Evolutionary conservation across 208 protist species (phyloP).

Genomic region (Trypanosoma vivax): DNA sequence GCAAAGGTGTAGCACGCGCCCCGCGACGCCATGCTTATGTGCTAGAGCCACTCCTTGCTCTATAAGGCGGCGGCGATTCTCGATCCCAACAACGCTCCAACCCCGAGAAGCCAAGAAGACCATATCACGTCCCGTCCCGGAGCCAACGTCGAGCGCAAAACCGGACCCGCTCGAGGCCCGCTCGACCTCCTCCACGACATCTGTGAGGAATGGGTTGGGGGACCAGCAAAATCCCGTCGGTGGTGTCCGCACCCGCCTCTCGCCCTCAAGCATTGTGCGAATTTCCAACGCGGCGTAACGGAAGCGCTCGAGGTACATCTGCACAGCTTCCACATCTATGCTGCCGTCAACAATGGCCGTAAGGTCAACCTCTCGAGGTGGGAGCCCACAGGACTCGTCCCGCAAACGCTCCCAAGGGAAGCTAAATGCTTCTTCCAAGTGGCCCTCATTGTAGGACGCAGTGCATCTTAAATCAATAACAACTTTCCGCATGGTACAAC

Average conservation of each 20-base stretch:
- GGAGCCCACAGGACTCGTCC: slow-evolving; percentile 14
- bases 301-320: slow-evolving; percentile 10
- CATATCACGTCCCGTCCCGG: slow-evolving; percentile 35
- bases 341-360: slow-evolving; percentile 15
- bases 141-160: slow-evolving; percentile 32
- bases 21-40: not conserved
- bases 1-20: not conserved
- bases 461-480: slow-evolving; percentile 8
- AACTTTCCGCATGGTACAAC: slow-evolving; percentile 8
- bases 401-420: slow-evolving; percentile 20
- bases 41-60: slow-evolving; percentile 12
- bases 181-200: slow-evolving; percentile 8
- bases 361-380: slow-evolving; percentile 12
- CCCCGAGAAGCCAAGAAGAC: slow-evolving; percentile 32
- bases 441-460: slow-evolving; percentile 10
- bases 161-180: slow-evolving; percentile 9
- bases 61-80: slow-evolving; percentile 28
- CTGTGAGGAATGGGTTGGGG: slow-evolving; percentile 31
- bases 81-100: slow-evolving; percentile 39
- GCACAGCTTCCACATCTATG: not conserved
- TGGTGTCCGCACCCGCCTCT: not conserved
- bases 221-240: slow-evolving; percentile 22
- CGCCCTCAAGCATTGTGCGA: not conserved
- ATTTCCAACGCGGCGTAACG: slow-evolving; percentile 4
- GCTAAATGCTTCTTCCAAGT: slow-evolving; percentile 18